Conservation (phyloP, 2,329 filamentous ascomycete genomes). For the Elsinoe perseae region DNA sequence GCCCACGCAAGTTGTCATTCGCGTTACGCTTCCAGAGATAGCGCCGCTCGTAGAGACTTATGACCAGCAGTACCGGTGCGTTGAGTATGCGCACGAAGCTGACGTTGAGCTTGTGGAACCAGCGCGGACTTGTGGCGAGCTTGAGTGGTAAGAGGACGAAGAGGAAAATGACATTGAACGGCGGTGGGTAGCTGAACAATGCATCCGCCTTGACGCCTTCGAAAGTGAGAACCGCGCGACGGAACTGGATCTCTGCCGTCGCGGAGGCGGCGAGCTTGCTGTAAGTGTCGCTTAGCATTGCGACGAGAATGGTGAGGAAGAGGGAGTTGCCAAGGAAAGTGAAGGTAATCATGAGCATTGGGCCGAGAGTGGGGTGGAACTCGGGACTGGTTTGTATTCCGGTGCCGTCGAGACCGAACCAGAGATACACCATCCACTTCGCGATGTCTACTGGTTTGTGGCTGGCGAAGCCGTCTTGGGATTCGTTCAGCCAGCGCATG, state of each 20-base stretch:
- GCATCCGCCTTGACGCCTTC: slow-evolving; percentile 81
- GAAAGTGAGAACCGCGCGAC: slow-evolving; percentile 70
- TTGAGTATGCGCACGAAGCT: slow-evolving; percentile 66
- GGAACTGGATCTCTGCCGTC: slow-evolving; percentile 75
- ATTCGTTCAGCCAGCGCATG: slow-evolving; percentile 68
- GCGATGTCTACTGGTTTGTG: slow-evolving; percentile 57
- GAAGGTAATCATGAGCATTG: slow-evolving; percentile 72
- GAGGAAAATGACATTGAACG: slow-evolving; percentile 74
- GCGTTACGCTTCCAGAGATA: slow-evolving; percentile 52
- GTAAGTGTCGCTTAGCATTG: slow-evolving; percentile 79
- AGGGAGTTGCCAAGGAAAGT: slow-evolving; percentile 80
- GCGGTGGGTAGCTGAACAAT: slow-evolving; percentile 73
- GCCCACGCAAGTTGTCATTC: slow-evolving; percentile 30
- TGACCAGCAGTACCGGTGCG: slow-evolving; percentile 62
- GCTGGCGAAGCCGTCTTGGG: slow-evolving; percentile 33
- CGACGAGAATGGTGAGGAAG: slow-evolving; percentile 82
- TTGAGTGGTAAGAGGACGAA: slow-evolving; percentile 68
- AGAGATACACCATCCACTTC: slow-evolving; percentile 87
- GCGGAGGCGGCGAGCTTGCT: slow-evolving; percentile 68
- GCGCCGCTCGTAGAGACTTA: slow-evolving; percentile 62
- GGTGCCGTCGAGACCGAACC: slow-evolving; percentile 74
- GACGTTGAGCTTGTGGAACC: slow-evolving; percentile 88
- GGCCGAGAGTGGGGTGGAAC: slow-evolving; percentile 73
- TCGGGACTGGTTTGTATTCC: slow-evolving; percentile 52
- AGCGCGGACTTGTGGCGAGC: slow-evolving; percentile 67